phyloP scores from a whole-genome alignment of 148 eudicot species.

The Gaultheria prostrata region DNA sequence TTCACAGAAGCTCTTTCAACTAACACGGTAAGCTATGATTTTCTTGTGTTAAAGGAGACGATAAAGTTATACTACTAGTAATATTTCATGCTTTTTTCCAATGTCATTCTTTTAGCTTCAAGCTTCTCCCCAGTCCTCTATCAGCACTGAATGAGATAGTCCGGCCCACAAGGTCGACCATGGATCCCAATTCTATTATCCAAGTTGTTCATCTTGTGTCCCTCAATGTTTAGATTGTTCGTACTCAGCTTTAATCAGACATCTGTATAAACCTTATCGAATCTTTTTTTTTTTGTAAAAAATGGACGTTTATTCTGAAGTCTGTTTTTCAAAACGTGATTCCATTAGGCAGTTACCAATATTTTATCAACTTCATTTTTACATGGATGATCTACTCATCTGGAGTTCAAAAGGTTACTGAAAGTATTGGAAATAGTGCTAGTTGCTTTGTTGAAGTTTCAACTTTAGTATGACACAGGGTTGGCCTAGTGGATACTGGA shows the following conservation, averaged over 20 bases:
- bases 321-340: not conserved
- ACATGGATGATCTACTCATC: not conserved
- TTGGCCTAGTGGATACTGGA: not conserved
- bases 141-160: not conserved
- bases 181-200: not conserved
- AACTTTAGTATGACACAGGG: not conserved
- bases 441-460: not conserved
- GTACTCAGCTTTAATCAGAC: not conserved
- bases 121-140: not conserved
- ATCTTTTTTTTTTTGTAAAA: not conserved
- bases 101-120: not conserved
- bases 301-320: not conserved
- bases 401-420: not conserved
- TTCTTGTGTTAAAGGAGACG: not conserved
- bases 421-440: not conserved
- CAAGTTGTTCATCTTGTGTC: not conserved
- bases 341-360: not conserved
- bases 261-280: not conserved
- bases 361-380: not conserved
- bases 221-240: not conserved
- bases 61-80: not conserved
- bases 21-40: conserved; percentile 56
- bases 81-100: not conserved
- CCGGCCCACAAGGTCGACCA: not conserved
- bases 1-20: conserved; percentile 58